Conservation (phyloP, 371 early-diverging fungal species). For the Rhizopus arrhizus region DNA sequence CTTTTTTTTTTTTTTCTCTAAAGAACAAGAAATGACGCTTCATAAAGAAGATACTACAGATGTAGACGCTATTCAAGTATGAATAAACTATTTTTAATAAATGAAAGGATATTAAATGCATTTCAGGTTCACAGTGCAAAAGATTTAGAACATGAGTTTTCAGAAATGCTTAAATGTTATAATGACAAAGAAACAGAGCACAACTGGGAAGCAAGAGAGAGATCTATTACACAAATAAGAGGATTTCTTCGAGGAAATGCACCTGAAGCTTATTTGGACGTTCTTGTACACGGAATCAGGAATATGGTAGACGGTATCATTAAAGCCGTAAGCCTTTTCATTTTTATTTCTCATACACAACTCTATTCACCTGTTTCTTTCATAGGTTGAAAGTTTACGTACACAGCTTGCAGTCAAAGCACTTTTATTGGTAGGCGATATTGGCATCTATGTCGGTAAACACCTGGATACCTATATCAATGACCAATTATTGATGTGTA, state of each 20-base stretch:
- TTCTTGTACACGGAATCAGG: conserved; percentile 32
- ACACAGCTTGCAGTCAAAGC: conserved; percentile 50
- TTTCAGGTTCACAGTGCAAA: conserved; percentile 30
- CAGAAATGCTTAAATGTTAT: conserved; percentile 24
- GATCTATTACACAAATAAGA: conserved; percentile 25
- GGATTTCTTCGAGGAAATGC: conserved; percentile 47
- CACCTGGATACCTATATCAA: conserved; percentile 42
- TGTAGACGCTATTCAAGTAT: neutral
- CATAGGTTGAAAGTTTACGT: conserved; percentile 51
- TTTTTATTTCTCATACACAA: neutral
- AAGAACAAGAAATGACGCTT: conserved; percentile 19
- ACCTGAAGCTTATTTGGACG: conserved; percentile 39
- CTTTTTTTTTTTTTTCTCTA: conserved; percentile 6
- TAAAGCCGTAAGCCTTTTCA: conserved; percentile 44
- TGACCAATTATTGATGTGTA: conserved; percentile 42
- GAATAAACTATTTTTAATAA: neutral
- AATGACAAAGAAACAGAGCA: conserved; percentile 39
- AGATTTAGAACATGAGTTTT: conserved; percentile 31
- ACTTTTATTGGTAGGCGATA: conserved; percentile 39
- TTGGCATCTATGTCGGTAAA: conserved; percentile 41
- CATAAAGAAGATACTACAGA: conserved; percentile 20
- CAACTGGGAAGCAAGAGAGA: conserved; percentile 44
- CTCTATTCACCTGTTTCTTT: neutral
- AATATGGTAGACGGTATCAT: conserved; percentile 52
- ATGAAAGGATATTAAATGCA: neutral